Base-by-base conservation (phyloP, 2,329 filamentous ascomycete species). In the Colletotrichum sp. region DNA sequence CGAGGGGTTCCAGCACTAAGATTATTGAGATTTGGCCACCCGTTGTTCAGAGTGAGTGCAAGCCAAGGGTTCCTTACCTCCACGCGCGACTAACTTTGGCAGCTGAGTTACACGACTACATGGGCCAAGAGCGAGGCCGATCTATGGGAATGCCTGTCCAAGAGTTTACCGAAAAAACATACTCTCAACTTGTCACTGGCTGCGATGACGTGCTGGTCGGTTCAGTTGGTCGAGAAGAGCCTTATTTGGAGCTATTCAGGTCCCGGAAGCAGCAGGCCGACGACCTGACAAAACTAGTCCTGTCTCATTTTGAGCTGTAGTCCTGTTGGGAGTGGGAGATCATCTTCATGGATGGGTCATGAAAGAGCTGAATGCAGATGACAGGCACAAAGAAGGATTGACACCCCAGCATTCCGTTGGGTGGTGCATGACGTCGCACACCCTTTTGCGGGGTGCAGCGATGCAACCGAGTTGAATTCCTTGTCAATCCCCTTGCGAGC, bases 1-100 rank as follows among this genome's bases (percentile, higher is more conserved):
- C 81, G 12, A 78, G 79, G 3, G 80, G 86, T n/a, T 83, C 83
- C 61, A 59, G 69, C 27, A 78, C 75, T 39, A 69, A 70, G 44
- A 80, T 88, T 6, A 80, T 87, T 34, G 85, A 89, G 76, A 76
- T 88, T 12, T 85, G 82, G 27, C 84, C 86, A 68, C 79, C 79
- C 29, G 72, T 78, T 39, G 75, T 82, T 36, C 67, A 82, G 73
- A 84, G 85, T 39, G 84, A 87, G 78, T 77, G 13, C 15, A 25
- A 12, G 16, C 3, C 22, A 11, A 15, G 11, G 22, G 15, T 55
- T 16, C 13, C 22, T 27, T 57, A 13, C 7, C 15, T 15, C 12
- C 5, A 9, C 87, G 4, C 84, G 71, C 83, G 64, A 16, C 55
- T 29, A 25, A 66, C 36, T 61, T n/a, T 13, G 49, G 29, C 69